phyloP scores from a whole-genome alignment of 1,284 basidiomycete genomes.

The Leccinum solheimii region DNA sequence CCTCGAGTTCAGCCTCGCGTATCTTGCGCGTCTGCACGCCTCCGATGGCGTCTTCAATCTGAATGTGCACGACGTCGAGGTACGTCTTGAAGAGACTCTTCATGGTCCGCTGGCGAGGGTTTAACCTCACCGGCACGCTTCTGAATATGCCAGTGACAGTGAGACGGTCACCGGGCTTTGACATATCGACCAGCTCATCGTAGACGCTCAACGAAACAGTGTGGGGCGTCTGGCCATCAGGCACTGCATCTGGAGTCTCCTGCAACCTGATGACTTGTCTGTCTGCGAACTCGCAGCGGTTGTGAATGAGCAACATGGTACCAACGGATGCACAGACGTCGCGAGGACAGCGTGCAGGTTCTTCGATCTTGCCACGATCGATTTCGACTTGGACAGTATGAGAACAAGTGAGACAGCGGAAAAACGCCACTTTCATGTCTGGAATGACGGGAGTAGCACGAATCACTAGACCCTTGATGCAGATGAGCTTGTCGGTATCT shows the following conservation, averaged over 20 bases:
- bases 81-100: constrained; percentile 98
- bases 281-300: constrained; percentile 95
- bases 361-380: constrained; percentile 93
- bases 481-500: constrained; percentile 97
- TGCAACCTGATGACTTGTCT: constrained; percentile 94
- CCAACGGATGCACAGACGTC: constrained; percentile 88
- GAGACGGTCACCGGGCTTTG: constrained; percentile 94
- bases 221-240: constrained; percentile 97
- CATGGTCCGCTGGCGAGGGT: constrained; percentile 87
- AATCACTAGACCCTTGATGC: constrained; percentile 95
- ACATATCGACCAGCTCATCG: constrained; percentile 93
- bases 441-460: constrained; percentile 97
- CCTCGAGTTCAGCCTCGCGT: constrained; percentile 59
- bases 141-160: constrained; percentile 94
- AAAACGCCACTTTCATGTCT: constrained; percentile 98
- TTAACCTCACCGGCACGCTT: constrained; percentile 90
- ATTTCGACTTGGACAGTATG: constrained; percentile 96
- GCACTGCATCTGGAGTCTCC: constrained; percentile 96
- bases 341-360: constrained; percentile 88
- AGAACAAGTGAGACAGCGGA: constrained; percentile 94
- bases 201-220: constrained; percentile 96
- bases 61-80: constrained; percentile 92
- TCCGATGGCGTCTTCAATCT: constrained; percentile 46
- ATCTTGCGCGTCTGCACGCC: constrained; percentile 45
- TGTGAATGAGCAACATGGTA: constrained; percentile 95